Percentiles rank a stretch among this genome's conserved stretches.
Conservation (phyloP, 192 early-diverging fungal genomes). For the Backusella parvicylindrica region DNA sequence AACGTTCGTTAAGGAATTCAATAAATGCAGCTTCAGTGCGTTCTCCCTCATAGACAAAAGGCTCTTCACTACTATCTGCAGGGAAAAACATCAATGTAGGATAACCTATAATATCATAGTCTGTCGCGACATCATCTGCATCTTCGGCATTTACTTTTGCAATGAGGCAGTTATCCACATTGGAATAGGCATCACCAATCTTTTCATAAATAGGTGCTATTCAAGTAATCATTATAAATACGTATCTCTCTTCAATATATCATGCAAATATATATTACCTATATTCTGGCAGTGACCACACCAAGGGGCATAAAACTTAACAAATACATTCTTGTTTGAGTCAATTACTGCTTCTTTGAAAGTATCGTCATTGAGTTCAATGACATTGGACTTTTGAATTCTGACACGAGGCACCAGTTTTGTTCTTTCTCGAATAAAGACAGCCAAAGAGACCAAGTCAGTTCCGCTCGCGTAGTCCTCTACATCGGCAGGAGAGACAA, state of each 20-base stretch:
- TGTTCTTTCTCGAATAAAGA: constrained; percentile 81
- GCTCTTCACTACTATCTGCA: constrained; percentile 52
- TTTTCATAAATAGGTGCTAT: constrained; percentile 88
- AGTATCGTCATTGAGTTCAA: constrained; percentile 60
- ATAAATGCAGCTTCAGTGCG: constrained; percentile 73
- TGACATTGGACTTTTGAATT: constrained; percentile 64
- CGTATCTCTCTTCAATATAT: neutral
- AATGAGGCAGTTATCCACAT: constrained; percentile 77
- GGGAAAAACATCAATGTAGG: constrained; percentile 89
- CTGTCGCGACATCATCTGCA: constrained; percentile 54
- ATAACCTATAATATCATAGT: constrained; percentile 73
- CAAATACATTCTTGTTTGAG: constrained; percentile 72
- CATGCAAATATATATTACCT: constrained; percentile 33
- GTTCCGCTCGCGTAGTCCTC: constrained; percentile 82
- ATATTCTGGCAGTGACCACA: constrained; percentile 79
- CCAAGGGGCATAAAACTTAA: constrained; percentile 94
- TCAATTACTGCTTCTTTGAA: constrained; percentile 79
- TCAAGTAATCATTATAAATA: neutral
- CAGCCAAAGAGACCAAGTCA: constrained; percentile 70
- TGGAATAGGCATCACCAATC: constrained; percentile 73
- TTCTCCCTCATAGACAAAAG: constrained; percentile 69
- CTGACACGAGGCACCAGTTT: constrained; percentile 71
- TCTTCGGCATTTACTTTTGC: constrained; percentile 87
- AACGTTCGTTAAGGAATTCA: constrained; percentile 80
- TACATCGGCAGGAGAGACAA: constrained; percentile 49